phyloP scores from a whole-genome alignment of 164 flowering plant species.

The Stephania cephalantha region DNA sequence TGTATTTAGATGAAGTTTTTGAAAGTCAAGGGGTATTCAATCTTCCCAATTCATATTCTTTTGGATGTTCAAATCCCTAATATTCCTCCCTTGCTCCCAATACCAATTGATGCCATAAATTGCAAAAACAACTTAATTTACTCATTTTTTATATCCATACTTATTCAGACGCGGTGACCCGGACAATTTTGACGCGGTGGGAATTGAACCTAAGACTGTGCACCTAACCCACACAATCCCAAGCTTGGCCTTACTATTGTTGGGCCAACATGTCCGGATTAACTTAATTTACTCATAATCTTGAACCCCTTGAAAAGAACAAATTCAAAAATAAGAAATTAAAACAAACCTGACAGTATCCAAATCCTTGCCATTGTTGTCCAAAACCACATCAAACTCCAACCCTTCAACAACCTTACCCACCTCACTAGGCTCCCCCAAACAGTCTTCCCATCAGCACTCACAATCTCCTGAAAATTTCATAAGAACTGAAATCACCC shows the following conservation, averaged over 20 bases:
- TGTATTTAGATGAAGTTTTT: too few relatives aligned
- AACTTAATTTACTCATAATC: too few relatives aligned
- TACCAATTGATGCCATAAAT: not conserved
- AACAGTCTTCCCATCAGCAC: conserved; percentile 74
- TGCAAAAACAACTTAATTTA: not conserved
- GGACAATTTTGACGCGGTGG: too few relatives aligned
- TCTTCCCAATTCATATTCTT: not conserved
- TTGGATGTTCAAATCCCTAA: not conserved
- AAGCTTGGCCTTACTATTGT: too few relatives aligned
- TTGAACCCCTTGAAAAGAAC: too few relatives aligned
- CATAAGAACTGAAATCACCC: not conserved
- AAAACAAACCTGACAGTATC: conserved; percentile 73
- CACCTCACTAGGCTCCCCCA: conserved; percentile 82
- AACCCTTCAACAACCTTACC: conserved; percentile 61
- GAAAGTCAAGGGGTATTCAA: too few relatives aligned
- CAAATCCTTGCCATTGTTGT: conserved; percentile 95
- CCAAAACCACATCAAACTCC: conserved; percentile 79
- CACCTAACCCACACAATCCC: too few relatives aligned
- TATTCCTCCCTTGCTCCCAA: not conserved
- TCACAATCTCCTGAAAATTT: conserved; percentile 61
- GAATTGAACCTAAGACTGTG: too few relatives aligned
- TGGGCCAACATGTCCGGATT: too few relatives aligned
- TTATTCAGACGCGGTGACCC: too few relatives aligned
- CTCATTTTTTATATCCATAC: too few relatives aligned
- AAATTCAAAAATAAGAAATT: not conserved